Base-by-base conservation (phyloP, 345 rosid species). In the Trapa incisa region DNA sequence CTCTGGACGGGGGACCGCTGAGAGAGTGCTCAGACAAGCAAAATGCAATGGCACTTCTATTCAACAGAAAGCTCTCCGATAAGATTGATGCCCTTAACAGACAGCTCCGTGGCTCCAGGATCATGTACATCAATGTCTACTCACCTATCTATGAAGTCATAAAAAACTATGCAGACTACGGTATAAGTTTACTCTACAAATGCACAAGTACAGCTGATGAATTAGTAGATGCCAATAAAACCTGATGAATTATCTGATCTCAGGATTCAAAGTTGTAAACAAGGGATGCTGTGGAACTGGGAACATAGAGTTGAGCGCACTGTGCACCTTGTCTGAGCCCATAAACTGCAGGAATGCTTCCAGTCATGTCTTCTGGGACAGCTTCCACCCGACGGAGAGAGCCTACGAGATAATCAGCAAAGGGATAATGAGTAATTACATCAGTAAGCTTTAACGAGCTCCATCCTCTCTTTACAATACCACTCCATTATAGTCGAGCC, bases 271-370 rank as follows among this genome's bases (percentile, higher is more conserved):
- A 74, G 89, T 79, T 68, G 41, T 60, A 0, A 37, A 57, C 0
- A 77, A 67, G 76, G 98, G 98, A 58, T 89, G 96, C 29, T 89
- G 92, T 61, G 96, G 88, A 32, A 85, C 95, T 0, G 96, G 98
- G 67, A 72, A 66, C 2, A 68, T 87, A 37, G 92, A 92, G 70
- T 88, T 81, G 14, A 73, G 82, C 58, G 6, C 81, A 0, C 53
- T 87, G 22, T 87, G 96, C 61, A 92, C 41, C 7, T 47, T 73
- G 0, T 64, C 72, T 47, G 67, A 80, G 61, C 15, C 76, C 45
- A 1, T 11, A 0, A 74, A 72, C 2, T 87, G 97, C 73, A 42
- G 61, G 8, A 75, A 74, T 68, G 87, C 76, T 42, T 72, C 94
- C 0, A 83, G 82, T 48, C 84, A 79, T 63, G 67, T 87, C 61